Conservation (phyloP, 2,329 filamentous ascomycete genomes). For the Fusarium illudens region DNA sequence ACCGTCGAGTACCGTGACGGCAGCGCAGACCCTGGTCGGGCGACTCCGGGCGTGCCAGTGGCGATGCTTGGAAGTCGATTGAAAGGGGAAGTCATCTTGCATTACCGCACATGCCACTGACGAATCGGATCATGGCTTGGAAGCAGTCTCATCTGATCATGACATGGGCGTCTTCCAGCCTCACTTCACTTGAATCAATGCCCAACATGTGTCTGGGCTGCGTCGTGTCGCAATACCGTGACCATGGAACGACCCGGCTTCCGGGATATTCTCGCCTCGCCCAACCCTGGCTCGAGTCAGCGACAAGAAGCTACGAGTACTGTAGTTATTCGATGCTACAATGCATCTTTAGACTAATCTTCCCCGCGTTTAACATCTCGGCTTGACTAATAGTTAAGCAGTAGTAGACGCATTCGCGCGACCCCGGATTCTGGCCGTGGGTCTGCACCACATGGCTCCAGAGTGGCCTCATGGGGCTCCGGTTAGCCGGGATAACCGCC, state of each 20-base stretch:
- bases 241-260: slow-evolving; percentile 2
- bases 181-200: slow-evolving; percentile 2
- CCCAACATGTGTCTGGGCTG: slow-evolving; percentile 5
- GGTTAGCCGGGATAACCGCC: neutral
- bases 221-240: neutral
- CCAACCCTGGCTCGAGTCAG: slow-evolving; percentile 6
- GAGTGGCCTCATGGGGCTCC: neutral
- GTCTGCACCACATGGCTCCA: neutral
- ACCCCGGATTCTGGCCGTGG: neutral
- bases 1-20: slow-evolving; percentile 18
- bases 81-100: neutral
- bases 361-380: slow-evolving; percentile 23
- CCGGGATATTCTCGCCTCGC: slow-evolving; percentile 36
- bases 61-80: slow-evolving; percentile 6
- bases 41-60: slow-evolving; percentile 18
- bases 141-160: slow-evolving; percentile 6
- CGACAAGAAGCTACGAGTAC: slow-evolving; percentile 13
- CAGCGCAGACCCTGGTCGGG: slow-evolving; percentile 24
- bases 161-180: neutral
- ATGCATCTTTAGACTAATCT: slow-evolving; percentile 20
- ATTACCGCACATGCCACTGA: neutral
- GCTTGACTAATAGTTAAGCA: no score
- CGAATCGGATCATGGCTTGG: neutral
- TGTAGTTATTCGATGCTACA: slow-evolving; percentile 15
- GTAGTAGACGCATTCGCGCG: neutral